Percentiles rank a stretch among this genome's conserved stretches.
These are phyloP conservation scores for Juncus inflexus DNA, from an alignment of 176 grass and related monocot genomes.

Conservation along the genomic window DNA sequence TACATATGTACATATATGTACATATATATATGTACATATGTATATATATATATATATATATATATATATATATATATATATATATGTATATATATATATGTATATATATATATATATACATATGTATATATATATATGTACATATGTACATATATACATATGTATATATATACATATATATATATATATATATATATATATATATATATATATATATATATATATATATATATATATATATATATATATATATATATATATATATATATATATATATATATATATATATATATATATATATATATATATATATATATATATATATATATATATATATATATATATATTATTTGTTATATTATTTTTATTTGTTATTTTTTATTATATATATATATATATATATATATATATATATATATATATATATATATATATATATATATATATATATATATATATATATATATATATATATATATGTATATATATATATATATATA, in stretches of 20 bases:
- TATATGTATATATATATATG: neutral
- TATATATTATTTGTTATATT: no score
- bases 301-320: neutral
- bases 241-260: neutral
- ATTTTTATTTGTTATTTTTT: no score
- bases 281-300: neutral
- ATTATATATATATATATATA: no score
- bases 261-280: neutral
- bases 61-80: neutral
- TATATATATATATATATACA: neutral
- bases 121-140: neutral
- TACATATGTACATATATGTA: no score
- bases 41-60: neutral
- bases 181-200: neutral
- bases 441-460: no score
- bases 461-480: no score
- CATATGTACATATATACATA: no score
- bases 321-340: neutral
- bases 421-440: no score
- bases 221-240: neutral
- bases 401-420: no score
- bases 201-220: neutral
- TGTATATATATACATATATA: neutral
- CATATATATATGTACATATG: no score
- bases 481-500: no score